Evolutionary conservation across 2,329 filamentous ascomycete genomes (phyloP).

Genomic region (Huntiella decipiens): DNA sequence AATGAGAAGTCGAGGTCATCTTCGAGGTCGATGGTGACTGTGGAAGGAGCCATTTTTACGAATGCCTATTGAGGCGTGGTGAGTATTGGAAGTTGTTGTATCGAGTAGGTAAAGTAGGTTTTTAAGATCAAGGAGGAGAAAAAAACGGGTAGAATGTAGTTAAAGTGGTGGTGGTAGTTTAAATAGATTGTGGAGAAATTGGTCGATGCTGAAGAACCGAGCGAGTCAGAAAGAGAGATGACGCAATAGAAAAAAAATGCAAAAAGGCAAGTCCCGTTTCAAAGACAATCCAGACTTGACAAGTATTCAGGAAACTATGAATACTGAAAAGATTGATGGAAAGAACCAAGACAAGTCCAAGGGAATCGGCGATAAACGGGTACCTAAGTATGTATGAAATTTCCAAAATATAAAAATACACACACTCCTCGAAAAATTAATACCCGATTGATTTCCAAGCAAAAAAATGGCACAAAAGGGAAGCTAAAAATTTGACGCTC

Average conservation of each 20-base stretch:
- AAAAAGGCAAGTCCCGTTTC: not conserved
- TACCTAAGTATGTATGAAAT: too few relatives aligned
- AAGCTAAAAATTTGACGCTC: not conserved
- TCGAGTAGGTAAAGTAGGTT: not conserved
- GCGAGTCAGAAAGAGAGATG: not conserved
- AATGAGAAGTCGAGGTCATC: constrained; percentile 29
- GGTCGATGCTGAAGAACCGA: not conserved
- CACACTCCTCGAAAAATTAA: too few relatives aligned
- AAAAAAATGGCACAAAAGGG: not conserved
- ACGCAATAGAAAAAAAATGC: not conserved
- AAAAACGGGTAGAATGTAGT: not conserved
- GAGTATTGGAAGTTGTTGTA: not conserved
- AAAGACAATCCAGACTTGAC: too few relatives aligned
- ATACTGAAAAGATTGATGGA: too few relatives aligned
- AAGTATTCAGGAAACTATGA: too few relatives aligned
- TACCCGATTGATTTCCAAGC: not conserved
- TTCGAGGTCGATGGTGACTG: constrained; percentile 34
- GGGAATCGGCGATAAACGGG: not conserved
- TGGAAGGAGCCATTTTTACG: constrained; percentile 27
- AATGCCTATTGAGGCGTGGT: not conserved
- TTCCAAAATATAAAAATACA: too few relatives aligned
- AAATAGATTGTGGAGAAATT: not conserved
- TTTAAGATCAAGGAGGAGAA: not conserved
- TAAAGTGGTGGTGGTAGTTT: not conserved
- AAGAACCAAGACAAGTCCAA: not conserved